Base-by-base conservation (phyloP, 768 basidiomycete genomes). In the Galerina marginata region DNA sequence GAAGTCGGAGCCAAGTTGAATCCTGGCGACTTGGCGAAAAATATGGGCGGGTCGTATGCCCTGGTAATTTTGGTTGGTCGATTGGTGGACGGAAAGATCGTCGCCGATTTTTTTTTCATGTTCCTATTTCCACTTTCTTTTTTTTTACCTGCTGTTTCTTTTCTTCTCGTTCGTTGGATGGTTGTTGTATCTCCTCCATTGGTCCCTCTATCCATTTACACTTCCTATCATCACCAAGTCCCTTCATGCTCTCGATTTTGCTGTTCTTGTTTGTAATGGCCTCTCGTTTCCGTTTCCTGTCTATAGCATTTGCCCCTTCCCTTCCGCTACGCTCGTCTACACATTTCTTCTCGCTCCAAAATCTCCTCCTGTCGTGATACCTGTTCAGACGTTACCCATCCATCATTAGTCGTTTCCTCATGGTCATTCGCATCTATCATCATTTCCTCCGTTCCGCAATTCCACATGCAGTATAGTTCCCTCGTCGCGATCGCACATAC, bases 1-100 rank as follows among this genome's bases (percentile, higher is more conserved):
- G 65, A 66, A 65, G 44, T 29, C 58, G 39, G 71, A 73, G 23
- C 51, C 55, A 23, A 39, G 23, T 39, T 59, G 45, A 57, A 46
- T 45, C 43, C 25, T 51, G n/a, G 36, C 15, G 16, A 50, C 52
- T 16, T 58, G 49, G 25, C 48, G 7, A 42, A 40, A 36, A 15
- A 37, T 15, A 15, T 48, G 26, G 47, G 25, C 29, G 25, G 39
- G 15, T 42, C 20, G 38, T 48, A 9, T 5, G n/a, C 16, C 6
- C 29, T 36, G 40, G 20, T 49, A 42, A 20, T 53, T 42, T 40
- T 52, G 38, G 39, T 26, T 53, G 39, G 51, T 53, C 23, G 51
- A 14, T 53, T 53, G 51, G 51, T 52, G 51, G 51, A 52, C 11
- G 37, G 51, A 52, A 52, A 52, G 40, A 51, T 20, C 20, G 20